These are phyloP conservation scores for Pyrrhoderma lamaoense DNA, from an alignment of 1,284 basidiomycete species.

Conservation along the genomic window DNA sequence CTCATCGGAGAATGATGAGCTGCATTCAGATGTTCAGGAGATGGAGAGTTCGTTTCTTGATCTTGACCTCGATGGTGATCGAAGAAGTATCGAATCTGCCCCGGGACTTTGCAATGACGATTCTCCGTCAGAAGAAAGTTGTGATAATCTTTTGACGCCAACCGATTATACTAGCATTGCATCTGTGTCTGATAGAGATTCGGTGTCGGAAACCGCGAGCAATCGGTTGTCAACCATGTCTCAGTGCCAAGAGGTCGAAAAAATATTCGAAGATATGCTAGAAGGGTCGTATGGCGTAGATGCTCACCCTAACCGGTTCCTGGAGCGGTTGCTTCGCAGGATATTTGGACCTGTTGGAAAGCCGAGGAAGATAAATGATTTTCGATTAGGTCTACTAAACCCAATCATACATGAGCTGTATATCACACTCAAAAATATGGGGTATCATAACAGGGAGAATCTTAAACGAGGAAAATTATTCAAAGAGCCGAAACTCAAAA, in stretches of 20 bases:
- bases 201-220: slow-evolving; percentile 2
- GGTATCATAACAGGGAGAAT: background rate
- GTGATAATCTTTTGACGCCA: slow-evolving; percentile 11
- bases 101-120: slow-evolving; percentile 14
- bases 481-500: slow-evolving; percentile 2
- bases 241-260: slow-evolving; percentile 38
- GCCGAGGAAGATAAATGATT: slow-evolving; percentile 20
- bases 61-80: slow-evolving; percentile 1
- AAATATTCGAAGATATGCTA: slow-evolving; percentile 48
- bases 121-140: slow-evolving; percentile 13
- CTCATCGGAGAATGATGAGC: slow-evolving; percentile 10
- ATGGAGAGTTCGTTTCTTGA: slow-evolving; percentile 13
- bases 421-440: slow-evolving; percentile 2
- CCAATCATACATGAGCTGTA: slow-evolving; percentile 8
- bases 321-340: slow-evolving; percentile 35
- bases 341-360: slow-evolving; percentile 41
- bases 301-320: slow-evolving; percentile 38
- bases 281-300: slow-evolving; percentile 39
- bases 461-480: slow-evolving; percentile 3
- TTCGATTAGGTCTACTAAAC: slow-evolving; percentile 12
- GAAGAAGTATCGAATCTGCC: slow-evolving; percentile 6
- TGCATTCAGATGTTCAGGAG: no score
- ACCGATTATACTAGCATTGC: background rate
- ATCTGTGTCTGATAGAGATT: background rate
- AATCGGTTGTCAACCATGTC: slow-evolving; percentile 2